Evolutionary conservation across 2,329 filamentous ascomycete species (phyloP), one percentile per base, ranked within the genome.

Genomic region (Lachnellula suecica): DNA sequence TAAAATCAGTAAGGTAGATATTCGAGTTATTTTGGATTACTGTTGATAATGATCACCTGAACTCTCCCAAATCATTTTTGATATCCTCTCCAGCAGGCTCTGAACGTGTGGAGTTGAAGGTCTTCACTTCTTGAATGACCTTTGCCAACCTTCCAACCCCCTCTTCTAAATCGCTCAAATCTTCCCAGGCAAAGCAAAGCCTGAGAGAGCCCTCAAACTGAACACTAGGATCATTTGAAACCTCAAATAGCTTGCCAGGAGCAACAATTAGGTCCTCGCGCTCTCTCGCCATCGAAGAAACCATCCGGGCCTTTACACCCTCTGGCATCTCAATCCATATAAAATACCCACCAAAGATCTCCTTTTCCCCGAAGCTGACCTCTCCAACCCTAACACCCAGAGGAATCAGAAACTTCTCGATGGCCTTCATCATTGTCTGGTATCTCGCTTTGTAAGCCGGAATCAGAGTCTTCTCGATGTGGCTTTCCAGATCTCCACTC

Each of bases 341-440:
- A 68, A 96, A 96, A 67, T 93, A 96, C 0, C 91, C 91, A 0
- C 91, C 91, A 25, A 85, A 87, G 3, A 85, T 68, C 67, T 29
- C 73, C 69, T 50, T 72, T 67, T 1, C 68, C 62, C 50, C 79
- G 70, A 13, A 70, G 68, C 34, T 75, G 53, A 62, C 69, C 60
- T 72, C 68, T 24, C 67, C 64, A 29, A 75, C 67, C 24, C 51
- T 66, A 0, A 88, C 79, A 2, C 85, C 87, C 0, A 88, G 72
- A 1, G 87, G 86, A 0, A 77, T 65, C 2, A 95, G 73, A 44
- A 86, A 68, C 46, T 76, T 66, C 34, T 77, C 66, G 22, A 94
- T 79, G 0, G 85, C 82, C 2, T 68, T 61, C 56, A 84, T 74
- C 65, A 93, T 77, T 2, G 74, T 68, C 19, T 70, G 66, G 38